phyloP scores from a whole-genome alignment of 202 grass and related monocot genomes.

The Carex arenaria region DNA sequence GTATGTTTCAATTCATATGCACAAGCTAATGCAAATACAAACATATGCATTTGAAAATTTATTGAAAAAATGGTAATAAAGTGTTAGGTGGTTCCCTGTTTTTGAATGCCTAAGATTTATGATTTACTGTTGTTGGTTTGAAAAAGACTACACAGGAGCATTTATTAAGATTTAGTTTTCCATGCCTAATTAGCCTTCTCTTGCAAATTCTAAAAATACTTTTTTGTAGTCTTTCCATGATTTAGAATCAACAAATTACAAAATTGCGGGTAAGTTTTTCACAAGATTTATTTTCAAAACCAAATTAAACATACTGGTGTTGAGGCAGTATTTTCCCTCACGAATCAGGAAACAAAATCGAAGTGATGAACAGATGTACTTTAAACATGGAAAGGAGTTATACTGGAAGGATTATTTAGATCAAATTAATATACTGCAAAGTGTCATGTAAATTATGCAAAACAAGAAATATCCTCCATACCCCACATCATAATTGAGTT shows the following conservation, averaged over 20 bases:
- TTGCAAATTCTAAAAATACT: neutral
- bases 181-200: neutral
- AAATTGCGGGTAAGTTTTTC: neutral
- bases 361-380: neutral
- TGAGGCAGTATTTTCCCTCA: neutral
- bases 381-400: neutral
- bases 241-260: neutral
- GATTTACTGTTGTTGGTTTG: neutral
- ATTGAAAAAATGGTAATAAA: neutral
- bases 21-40: neutral
- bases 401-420: neutral
- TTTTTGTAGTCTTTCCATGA: neutral
- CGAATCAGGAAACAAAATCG: neutral
- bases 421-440: neutral
- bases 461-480: neutral
- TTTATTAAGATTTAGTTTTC: neutral
- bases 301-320: neutral
- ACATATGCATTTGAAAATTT: neutral
- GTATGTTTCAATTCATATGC: constrained; percentile 5
- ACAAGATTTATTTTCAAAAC: neutral
- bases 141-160: neutral
- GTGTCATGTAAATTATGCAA: neutral
- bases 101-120: neutral
- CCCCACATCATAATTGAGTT: neutral
- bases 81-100: neutral